Evolutionary conservation across 2,329 filamentous ascomycete species (phyloP).

Genomic region (Colletotrichum spinosum): DNA sequence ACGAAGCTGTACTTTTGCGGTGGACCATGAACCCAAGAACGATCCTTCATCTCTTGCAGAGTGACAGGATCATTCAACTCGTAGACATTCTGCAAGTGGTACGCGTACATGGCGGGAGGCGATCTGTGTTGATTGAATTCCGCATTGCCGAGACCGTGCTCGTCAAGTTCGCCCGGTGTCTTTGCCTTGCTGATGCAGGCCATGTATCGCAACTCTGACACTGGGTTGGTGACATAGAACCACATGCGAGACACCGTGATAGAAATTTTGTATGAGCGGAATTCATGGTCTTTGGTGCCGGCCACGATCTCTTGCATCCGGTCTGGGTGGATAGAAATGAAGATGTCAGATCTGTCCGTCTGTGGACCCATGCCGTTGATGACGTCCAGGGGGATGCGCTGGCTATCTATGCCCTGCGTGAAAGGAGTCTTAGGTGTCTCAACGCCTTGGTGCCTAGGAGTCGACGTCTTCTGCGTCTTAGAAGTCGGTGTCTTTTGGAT

Average conservation of each 20-base stretch:
- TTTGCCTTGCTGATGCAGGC: constrained; percentile 62
- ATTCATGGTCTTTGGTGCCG: constrained; percentile 65
- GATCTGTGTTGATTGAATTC: constrained; percentile 59
- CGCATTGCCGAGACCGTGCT: constrained; percentile 60
- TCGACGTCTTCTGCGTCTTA: constrained; percentile 13
- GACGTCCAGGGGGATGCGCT: constrained; percentile 62
- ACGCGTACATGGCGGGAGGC: constrained; percentile 57
- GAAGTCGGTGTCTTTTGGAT: neutral
- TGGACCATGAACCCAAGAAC: constrained; percentile 64
- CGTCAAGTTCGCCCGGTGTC: constrained; percentile 59
- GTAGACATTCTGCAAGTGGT: constrained; percentile 69
- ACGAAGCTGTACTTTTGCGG: constrained; percentile 66
- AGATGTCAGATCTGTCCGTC: constrained; percentile 63
- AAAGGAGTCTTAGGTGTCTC: constrained; percentile 43
- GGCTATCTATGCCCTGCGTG: constrained; percentile 56
- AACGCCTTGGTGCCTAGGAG: neutral
- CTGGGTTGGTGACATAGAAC: constrained; percentile 65
- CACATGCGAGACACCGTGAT: constrained; percentile 69
- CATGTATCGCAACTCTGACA: constrained; percentile 68
- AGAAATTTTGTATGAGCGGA: constrained; percentile 67
- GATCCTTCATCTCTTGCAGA: constrained; percentile 62
- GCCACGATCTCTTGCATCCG: constrained; percentile 61
- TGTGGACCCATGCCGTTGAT: constrained; percentile 61
- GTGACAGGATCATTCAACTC: constrained; percentile 70
- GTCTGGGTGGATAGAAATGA: constrained; percentile 61